Percentiles rank a stretch among this genome's conserved stretches.
phyloP scores from a whole-genome alignment of 75 land plant genomes.

The Chamaecyparis obtusa region DNA sequence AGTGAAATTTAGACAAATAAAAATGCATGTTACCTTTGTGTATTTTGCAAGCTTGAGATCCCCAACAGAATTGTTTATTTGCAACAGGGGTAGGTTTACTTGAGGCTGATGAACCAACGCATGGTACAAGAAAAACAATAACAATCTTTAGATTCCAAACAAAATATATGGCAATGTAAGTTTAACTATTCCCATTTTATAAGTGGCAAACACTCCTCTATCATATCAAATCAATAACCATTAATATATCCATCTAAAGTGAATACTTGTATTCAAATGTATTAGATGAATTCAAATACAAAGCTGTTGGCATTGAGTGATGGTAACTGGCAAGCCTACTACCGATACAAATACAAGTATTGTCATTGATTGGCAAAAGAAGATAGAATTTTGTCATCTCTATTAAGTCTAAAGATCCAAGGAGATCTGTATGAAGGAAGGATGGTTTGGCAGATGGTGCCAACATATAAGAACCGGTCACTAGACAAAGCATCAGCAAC shows the following conservation, averaged over 20 bases:
- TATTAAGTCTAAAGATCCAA: too few relatives aligned
- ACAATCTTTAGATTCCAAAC: background rate
- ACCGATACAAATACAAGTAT: too few relatives aligned
- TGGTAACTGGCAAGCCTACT: too few relatives aligned
- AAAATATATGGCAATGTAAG: background rate
- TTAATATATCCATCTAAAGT: background rate
- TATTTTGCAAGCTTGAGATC: slow-evolving; percentile 73
- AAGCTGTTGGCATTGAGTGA: too few relatives aligned
- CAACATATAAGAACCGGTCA: too few relatives aligned
- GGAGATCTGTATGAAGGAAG: too few relatives aligned
- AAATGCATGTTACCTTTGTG: slow-evolving; percentile 46
- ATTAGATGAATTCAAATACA: background rate
- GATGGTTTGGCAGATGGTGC: too few relatives aligned
- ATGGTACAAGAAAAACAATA: background rate
- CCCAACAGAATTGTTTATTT: slow-evolving; percentile 24
- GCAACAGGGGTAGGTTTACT: slow-evolving; percentile 57
- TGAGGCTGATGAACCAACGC: slow-evolving; percentile 42
- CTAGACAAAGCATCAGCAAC: too few relatives aligned
- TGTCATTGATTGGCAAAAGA: too few relatives aligned
- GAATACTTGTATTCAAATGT: background rate
- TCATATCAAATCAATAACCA: background rate
- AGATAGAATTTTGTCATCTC: too few relatives aligned
- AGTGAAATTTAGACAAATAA: background rate
- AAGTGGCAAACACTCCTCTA: background rate
- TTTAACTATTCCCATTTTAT: background rate